These are phyloP conservation scores for Cladosporium oxysporum DNA, from an alignment of 2,329 filamentous ascomycete species.

Conservation along the genomic window DNA sequence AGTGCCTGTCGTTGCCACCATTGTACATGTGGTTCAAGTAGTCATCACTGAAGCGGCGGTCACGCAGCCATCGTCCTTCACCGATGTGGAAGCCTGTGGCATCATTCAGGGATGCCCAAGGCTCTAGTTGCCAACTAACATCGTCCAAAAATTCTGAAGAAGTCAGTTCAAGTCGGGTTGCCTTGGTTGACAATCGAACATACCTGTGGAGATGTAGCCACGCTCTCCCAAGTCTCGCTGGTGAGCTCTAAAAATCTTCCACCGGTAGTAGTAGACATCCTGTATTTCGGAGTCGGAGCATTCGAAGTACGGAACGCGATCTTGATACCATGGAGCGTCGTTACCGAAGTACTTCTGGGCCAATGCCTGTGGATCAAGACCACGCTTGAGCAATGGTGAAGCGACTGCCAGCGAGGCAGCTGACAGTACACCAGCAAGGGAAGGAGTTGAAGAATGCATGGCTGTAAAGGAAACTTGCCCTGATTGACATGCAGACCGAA, in stretches of 20 bases:
- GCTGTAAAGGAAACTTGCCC: not conserved
- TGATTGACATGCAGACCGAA: not conserved
- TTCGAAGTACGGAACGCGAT: constrained; percentile 44
- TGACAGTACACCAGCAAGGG: not conserved
- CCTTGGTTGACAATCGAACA: not conserved
- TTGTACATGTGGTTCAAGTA: constrained; percentile 47
- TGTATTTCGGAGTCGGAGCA: constrained; percentile 41
- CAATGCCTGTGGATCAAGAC: constrained; percentile 35
- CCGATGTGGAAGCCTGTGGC: constrained; percentile 48
- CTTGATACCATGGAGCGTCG: constrained; percentile 44
- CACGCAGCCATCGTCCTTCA: constrained; percentile 48
- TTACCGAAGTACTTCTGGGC: constrained; percentile 43
- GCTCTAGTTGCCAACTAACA: constrained; percentile 46
- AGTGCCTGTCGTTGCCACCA: constrained; percentile 46
- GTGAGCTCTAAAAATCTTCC: constrained; percentile 48
- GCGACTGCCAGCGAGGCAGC: not conserved
- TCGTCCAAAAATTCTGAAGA: constrained; percentile 46
- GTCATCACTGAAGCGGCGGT: constrained; percentile 48
- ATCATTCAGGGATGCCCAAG: constrained; percentile 48
- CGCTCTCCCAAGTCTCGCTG: constrained; percentile 46
- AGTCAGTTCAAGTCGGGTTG: not conserved
- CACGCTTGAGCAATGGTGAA: constrained; percentile 8
- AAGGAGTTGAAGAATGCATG: not conserved
- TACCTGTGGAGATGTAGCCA: constrained; percentile 46
- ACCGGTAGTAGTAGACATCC: constrained; percentile 51